These are phyloP conservation scores for Beauveria medogensis DNA, from an alignment of 2,329 filamentous ascomycete species.

Conservation along the genomic window DNA sequence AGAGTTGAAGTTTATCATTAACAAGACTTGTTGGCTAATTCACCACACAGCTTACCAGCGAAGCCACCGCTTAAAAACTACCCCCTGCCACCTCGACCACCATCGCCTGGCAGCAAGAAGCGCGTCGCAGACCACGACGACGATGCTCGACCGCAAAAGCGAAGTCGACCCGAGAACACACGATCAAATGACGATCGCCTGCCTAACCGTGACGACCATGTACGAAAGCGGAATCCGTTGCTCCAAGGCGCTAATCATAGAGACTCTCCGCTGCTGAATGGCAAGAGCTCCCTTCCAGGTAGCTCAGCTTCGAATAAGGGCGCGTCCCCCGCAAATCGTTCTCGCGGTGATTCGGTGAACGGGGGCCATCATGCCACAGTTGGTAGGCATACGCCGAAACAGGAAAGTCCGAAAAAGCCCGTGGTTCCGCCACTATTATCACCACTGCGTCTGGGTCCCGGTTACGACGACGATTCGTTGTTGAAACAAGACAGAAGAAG, in stretches of 20 bases:
- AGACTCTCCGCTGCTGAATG: conserved; percentile 30
- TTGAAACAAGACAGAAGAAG: conserved; percentile 21
- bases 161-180: conserved; percentile 32
- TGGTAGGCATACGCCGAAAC: conserved; percentile 30
- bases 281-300: conserved; percentile 26
- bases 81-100: conserved; percentile 26
- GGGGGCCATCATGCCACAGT: conserved; percentile 28
- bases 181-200: conserved; percentile 25
- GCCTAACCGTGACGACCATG: conserved; percentile 25
- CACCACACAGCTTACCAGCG: conserved; percentile 24
- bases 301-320: conserved; percentile 20
- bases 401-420: conserved; percentile 29
- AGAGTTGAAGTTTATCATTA: neutral
- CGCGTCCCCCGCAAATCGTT: conserved; percentile 29
- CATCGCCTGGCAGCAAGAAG: conserved; percentile 40
- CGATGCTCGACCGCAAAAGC: conserved; percentile 37
- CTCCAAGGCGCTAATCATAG: conserved; percentile 13
- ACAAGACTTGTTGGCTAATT: neutral
- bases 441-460: conserved; percentile 40
- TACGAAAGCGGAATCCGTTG: conserved; percentile 24
- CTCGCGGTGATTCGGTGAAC: conserved; percentile 34
- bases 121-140: conserved; percentile 37
- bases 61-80: conserved; percentile 26
- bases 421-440: conserved; percentile 45
- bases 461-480: conserved; percentile 26